A percentile compares a stretch with the other conserved stretches of the same genome.
Conservation (phyloP, 352 stramenopile genomes). For the Achlya hypogyna region DNA sequence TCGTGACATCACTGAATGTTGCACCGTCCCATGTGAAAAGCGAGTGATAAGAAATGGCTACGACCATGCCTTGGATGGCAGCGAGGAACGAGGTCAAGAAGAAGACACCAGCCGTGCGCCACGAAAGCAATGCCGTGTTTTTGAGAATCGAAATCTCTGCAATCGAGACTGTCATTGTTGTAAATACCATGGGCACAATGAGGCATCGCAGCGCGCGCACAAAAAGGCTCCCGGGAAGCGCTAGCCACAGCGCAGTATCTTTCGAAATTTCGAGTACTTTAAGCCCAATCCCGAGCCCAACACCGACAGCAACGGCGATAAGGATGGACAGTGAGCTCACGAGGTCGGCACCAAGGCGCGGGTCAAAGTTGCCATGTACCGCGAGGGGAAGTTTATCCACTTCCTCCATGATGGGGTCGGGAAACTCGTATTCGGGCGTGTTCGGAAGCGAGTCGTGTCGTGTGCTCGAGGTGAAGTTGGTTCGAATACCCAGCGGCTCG, state of each 20-base stretch:
- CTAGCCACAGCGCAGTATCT: constrained; percentile 38
- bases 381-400: background rate
- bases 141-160: constrained; percentile 64
- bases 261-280: constrained; percentile 33
- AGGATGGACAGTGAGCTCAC: constrained; percentile 13
- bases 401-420: background rate
- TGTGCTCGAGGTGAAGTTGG: background rate
- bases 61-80: constrained; percentile 32
- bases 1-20: background rate
- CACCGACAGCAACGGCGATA: constrained; percentile 33
- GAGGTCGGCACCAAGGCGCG: background rate
- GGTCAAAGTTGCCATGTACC: background rate
- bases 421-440: background rate
- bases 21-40: background rate
- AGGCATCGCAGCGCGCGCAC: constrained; percentile 61
- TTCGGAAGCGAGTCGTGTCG: background rate
- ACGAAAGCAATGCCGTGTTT: constrained; percentile 34
- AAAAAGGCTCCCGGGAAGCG: constrained; percentile 61
- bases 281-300: constrained; percentile 31
- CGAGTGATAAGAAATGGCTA: constrained; percentile 27
- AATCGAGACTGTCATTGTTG: constrained; percentile 57
- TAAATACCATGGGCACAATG: constrained; percentile 74
- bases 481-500: background rate
- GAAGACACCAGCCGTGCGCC: background rate
- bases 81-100: background rate